These are phyloP conservation scores for Phaeoacremonium minimum DNA, from an alignment of 2,329 filamentous ascomycete genomes.

Conservation along the genomic window DNA sequence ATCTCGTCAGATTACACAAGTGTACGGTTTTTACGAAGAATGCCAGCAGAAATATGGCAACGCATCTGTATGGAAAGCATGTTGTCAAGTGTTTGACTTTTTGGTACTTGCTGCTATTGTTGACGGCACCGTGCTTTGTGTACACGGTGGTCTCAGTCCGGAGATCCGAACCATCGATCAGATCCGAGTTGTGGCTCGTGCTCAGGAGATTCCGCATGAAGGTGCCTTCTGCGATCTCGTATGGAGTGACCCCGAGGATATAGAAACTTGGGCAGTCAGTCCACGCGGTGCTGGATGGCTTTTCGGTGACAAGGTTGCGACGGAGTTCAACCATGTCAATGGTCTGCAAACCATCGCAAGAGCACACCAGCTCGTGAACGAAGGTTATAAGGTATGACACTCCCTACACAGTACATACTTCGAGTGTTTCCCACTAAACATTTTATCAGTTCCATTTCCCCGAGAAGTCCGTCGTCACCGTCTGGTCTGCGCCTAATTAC, in stretches of 20 bases:
- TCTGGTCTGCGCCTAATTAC: conserved; percentile 97
- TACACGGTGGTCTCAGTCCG: conserved; percentile 85
- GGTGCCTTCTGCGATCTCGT: conserved; percentile 97
- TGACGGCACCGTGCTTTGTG: conserved; percentile 96
- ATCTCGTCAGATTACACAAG: conserved; percentile 94
- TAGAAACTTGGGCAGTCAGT: conserved; percentile 93
- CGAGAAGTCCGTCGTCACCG: conserved; percentile 92
- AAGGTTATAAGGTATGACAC: conserved; percentile 80
- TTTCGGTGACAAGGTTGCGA: conserved; percentile 95
- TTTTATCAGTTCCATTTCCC: conserved; percentile 75
- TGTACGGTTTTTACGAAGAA: conserved; percentile 98
- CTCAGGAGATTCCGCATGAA: conserved; percentile 96
- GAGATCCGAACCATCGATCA: conserved; percentile 97
- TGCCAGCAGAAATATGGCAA: conserved; percentile 98
- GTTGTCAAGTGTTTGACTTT: conserved; percentile 99
- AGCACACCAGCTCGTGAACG: conserved; percentile 97
- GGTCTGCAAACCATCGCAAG: conserved; percentile 92
- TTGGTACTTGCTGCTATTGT: conserved; percentile 95
- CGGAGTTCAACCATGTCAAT: conserved; percentile 96
- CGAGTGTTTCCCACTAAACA: conserved; percentile 18
- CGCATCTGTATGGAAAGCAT: conserved; percentile 99
- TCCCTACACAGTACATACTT: background rate
- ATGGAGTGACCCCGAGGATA: conserved; percentile 96
- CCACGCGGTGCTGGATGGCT: conserved; percentile 96
- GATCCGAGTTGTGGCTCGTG: conserved; percentile 96